Evolutionary conservation across 2,329 filamentous ascomycete species (phyloP).

Genomic region (Xylaria sp.): DNA sequence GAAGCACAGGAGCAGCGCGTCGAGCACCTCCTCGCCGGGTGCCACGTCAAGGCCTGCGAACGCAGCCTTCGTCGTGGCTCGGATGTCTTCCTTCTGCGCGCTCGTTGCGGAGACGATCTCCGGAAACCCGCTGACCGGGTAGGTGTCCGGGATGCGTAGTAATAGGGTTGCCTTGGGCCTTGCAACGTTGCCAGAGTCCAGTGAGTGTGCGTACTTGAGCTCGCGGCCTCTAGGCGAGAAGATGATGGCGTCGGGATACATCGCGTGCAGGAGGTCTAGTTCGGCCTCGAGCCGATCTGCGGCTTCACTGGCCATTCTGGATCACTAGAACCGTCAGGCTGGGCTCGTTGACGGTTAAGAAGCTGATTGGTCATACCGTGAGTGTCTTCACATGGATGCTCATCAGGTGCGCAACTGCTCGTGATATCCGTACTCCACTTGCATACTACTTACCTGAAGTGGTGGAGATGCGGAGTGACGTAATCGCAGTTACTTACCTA

Average conservation of each 20-base stretch:
- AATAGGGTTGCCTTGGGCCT: constrained; percentile 1
- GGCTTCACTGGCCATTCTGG: not conserved
- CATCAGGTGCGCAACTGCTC: too few species aligned
- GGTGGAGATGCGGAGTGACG: too few species aligned
- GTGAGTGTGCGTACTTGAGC: constrained; percentile 19
- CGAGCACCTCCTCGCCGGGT: constrained; percentile 23
- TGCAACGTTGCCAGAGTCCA: not conserved
- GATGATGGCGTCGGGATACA: constrained; percentile 27
- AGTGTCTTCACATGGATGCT: too few species aligned
- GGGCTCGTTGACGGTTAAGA: too few species aligned
- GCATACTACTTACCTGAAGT: too few species aligned
- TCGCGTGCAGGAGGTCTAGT: constrained; percentile 8
- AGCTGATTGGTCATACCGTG: too few species aligned
- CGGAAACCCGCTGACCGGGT: constrained; percentile 19
- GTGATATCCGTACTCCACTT: too few species aligned
- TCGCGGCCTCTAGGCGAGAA: constrained; percentile 23
- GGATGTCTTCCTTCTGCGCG: constrained; percentile 20
- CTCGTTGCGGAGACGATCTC: constrained; percentile 25
- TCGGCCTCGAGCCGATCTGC: constrained; percentile 8
- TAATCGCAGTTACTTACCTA: too few species aligned
- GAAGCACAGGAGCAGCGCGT: constrained; percentile 25
- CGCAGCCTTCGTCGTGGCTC: constrained; percentile 14
- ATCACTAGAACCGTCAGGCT: too few species aligned
- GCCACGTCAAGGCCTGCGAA: constrained; percentile 9
- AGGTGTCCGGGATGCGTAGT: constrained; percentile 26